Conservation (phyloP, 306 rosid genomes). For the Cicer pinnatifidum region DNA sequence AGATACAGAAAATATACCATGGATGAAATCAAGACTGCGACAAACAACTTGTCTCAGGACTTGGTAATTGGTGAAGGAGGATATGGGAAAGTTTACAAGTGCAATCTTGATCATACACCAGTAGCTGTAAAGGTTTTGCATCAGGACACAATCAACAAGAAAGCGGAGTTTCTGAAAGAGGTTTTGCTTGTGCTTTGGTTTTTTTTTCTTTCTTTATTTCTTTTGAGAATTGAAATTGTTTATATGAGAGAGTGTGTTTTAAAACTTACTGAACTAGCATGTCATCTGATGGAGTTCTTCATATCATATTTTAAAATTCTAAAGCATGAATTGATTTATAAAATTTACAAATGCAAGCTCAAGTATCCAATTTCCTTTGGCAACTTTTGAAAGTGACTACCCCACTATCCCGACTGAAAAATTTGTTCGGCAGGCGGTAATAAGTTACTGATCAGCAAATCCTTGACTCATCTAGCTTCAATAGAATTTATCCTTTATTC, state of each 20-base stretch:
- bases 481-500: slow-evolving; percentile 13
- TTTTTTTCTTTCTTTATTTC: slow-evolving; percentile 23
- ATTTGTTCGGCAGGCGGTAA: neutral
- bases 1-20: slow-evolving; percentile 82
- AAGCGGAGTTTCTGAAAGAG: slow-evolving; percentile 89
- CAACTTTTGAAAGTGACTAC: slow-evolving; percentile 15
- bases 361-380: slow-evolving; percentile 27
- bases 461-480: slow-evolving; percentile 34
- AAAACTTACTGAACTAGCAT: slow-evolving; percentile 29
- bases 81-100: slow-evolving; percentile 90
- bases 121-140: slow-evolving; percentile 87
- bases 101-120: slow-evolving; percentile 87
- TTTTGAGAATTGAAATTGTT: slow-evolving; percentile 17
- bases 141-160: slow-evolving; percentile 59
- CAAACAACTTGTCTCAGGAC: slow-evolving; percentile 60
- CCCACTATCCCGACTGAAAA: slow-evolving; percentile 17
- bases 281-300: slow-evolving; percentile 38
- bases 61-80: slow-evolving; percentile 92
- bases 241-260: slow-evolving; percentile 39
- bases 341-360: slow-evolving; percentile 28
- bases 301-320: slow-evolving; percentile 37
- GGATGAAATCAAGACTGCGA: slow-evolving; percentile 81
- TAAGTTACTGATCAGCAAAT: slow-evolving; percentile 28
- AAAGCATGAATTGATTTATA: slow-evolving; percentile 14
- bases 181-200: slow-evolving; percentile 46